A percentile compares a stretch with the other conserved stretches of the same genome.
Evolutionary conservation across 257 asterid species (phyloP).

Genomic region (Haberlea rhodopensis): DNA sequence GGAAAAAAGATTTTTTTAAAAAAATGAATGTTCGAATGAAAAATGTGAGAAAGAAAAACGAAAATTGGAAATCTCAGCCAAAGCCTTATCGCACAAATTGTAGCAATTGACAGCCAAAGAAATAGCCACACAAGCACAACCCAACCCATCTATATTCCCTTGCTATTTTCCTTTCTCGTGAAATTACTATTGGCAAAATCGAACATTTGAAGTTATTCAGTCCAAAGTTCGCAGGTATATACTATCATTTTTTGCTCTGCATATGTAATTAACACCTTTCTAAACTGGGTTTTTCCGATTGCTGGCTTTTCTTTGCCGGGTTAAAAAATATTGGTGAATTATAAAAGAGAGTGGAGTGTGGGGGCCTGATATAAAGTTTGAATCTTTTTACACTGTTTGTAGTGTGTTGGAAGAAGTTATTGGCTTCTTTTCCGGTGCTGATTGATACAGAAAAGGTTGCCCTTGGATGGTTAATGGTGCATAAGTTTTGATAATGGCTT

Average conservation of each 20-base stretch:
- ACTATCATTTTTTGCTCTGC: neutral
- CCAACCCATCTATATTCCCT: conserved; percentile 32
- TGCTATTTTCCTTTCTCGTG: conserved; percentile 20
- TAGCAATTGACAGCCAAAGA: conserved; percentile 46
- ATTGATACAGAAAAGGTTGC: conserved; percentile 22
- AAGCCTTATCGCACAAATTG: conserved; percentile 60
- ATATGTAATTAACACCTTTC: conserved; percentile 12
- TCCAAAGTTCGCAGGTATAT: conserved; percentile 31
- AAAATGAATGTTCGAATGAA: neutral
- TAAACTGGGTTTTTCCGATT: conserved; percentile 24
- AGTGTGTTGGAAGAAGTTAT: conserved; percentile 21
- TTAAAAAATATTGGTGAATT: neutral
- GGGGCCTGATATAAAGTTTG: conserved; percentile 14
- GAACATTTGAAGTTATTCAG: conserved; percentile 15
- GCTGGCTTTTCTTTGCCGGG: conserved; percentile 17
- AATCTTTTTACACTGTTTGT: conserved; percentile 15
- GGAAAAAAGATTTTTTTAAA: neutral
- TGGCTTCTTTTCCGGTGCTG: neutral
- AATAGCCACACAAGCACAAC: conserved; percentile 62
- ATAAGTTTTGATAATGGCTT: conserved; percentile 56
- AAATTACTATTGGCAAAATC: conserved; percentile 6
- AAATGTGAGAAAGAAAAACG: neutral
- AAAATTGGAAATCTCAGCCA: conserved; percentile 25
- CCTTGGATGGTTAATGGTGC: conserved; percentile 36
- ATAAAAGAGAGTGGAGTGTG: conserved; percentile 9